A percentile compares a stretch with the other conserved stretches of the same genome.
These are phyloP conservation scores for Penicillium oxalicum DNA, from an alignment of 2,329 filamentous ascomycete species.

Conservation along the genomic window DNA sequence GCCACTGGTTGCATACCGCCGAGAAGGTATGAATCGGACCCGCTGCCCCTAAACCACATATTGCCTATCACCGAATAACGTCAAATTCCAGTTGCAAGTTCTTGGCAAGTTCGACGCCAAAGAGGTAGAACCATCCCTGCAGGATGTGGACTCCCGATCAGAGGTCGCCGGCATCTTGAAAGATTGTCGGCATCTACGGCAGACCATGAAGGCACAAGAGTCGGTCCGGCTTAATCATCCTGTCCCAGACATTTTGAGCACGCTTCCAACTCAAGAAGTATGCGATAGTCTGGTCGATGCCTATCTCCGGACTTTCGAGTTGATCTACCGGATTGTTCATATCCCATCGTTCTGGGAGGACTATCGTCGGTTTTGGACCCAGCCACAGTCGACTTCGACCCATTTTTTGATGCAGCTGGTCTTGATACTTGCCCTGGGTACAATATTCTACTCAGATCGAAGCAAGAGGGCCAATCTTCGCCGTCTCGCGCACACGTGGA, in stretches of 20 bases:
- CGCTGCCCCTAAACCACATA: neutral
- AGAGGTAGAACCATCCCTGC: too few relatives aligned
- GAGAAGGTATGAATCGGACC: slow-evolving; percentile 6
- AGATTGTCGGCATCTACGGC: slow-evolving; percentile 50
- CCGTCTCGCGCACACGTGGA: slow-evolving; percentile 47
- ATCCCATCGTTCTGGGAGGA: slow-evolving; percentile 50
- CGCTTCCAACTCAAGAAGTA: slow-evolving; percentile 34
- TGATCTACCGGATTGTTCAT: slow-evolving; percentile 52
- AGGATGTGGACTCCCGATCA: slow-evolving; percentile 20
- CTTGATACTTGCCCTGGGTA: slow-evolving; percentile 54
- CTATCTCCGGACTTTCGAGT: slow-evolving; percentile 53
- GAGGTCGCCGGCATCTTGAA: slow-evolving; percentile 38
- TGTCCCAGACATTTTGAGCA: slow-evolving; percentile 32
- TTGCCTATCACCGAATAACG: slow-evolving; percentile 5
- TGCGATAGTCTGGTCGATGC: slow-evolving; percentile 47
- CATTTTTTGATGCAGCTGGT: slow-evolving; percentile 53
- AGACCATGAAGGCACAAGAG: slow-evolving; percentile 47
- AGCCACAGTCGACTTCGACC: slow-evolving; percentile 25
- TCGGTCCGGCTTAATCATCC: slow-evolving; percentile 43
- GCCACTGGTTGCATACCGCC: slow-evolving; percentile 51
- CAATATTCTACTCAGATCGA: slow-evolving; percentile 41
- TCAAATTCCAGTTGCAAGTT: slow-evolving; percentile 37
- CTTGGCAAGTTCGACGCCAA: too few relatives aligned
- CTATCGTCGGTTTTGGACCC: slow-evolving; percentile 50
- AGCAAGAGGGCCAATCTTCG: slow-evolving; percentile 40